Base-by-base conservation (phyloP, 106 monocot genomes). In the Chionographis japonica region DNA sequence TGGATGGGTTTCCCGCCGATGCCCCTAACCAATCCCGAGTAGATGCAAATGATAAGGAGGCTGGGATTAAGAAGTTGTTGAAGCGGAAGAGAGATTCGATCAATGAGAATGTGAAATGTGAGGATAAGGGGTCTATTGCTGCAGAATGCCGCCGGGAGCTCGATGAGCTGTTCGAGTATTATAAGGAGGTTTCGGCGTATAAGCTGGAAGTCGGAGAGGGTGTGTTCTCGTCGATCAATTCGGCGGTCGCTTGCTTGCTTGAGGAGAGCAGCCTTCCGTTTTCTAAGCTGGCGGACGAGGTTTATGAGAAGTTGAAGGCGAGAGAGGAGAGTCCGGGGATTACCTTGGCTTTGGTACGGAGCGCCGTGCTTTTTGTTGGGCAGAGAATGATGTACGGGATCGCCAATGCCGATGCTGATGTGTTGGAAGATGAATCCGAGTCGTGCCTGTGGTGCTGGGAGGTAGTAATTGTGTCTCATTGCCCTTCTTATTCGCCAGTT, bases 391-490 rank as follows among this genome's bases (percentile, higher is more conserved):
- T 72, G 80, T 97, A 97, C 71, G 97, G 97, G 4, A 55, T 80
- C 19, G 65, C 77, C 13, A 79, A 66, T 73, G 75, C 79, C 4
- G 81, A 87, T 80, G 78, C 78, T 66, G 86, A 97, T 85, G 75
- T 97, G 10, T 60, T 87, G 41, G 97, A 92, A 54, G 97, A 97
- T 77, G 78, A 80, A 62, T 83, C 92, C 50, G 86, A 84, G 18
- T 62, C 70, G 5, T 83, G 89, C 61, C 74, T 97, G 2, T 97
- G 97, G 97, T 97, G 97, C 65, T 97, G 97, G 97, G 92, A 97
- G 97, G 97, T 92, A 69, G 74, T 69, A 36, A 27, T 66, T 12
- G 13, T 10, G 7, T 35, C 13, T 19, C 13, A 39, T 1, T 12
- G 51, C 13, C 52, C 60, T 8, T 41, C 4, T 52, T 61, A 6